Evolutionary conservation across 225 moss, liverwort and hornwort genomes (phyloP), one percentile per base, ranked within the genome.

Genomic region (Thuidium tamariscinum): DNA sequence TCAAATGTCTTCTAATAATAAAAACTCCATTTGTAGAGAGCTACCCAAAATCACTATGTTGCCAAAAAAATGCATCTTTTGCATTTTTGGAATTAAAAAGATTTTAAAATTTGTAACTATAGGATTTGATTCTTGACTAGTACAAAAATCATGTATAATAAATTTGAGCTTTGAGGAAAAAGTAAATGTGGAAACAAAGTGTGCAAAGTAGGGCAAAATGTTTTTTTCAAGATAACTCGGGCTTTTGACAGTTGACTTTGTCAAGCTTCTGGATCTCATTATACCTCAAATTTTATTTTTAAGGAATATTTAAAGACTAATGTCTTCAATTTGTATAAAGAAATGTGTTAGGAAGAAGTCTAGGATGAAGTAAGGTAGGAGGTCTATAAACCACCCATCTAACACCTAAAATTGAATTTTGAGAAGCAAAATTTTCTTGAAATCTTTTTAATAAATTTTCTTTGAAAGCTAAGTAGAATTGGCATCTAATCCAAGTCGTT

Each of bases 251-350:
- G 13, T 23, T 37, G 3, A 4, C 37, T 37, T 67, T 37, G 1
- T 37, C 0, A 1, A 0, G 0, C 13, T 39, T 68, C 25, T 0
- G 1, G 4, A 2, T 25, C 13, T 4, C 0, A 4, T 39, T 44
- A 9, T 44, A 12, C 21, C 2, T 22, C 22, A 37, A 21, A 37
- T 22, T 12, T n/a, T 37, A 0, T 16, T 65, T 67, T 1, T 6
- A 37, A 37, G 1, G 12, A 67, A 37, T 22, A 21, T 21, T 21
- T 19, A n/a, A 1, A 64, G 34, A 64, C 3, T n/a, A n/a, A n/a
- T n/a, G n/a, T n/a, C n/a, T 64, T 64, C 10, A 5, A 10, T 10
- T 64, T 4, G 3, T 20, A 0, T 10, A n/a, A n/a, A 66, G 21
- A 2, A 3, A 20, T 2, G 0, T 7, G 3, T 66, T 36, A 11